Percentiles rank a stretch among this genome's conserved stretches.
phyloP scores from a whole-genome alignment of 768 basidiomycete genomes.

The Naganishia kalamii region DNA sequence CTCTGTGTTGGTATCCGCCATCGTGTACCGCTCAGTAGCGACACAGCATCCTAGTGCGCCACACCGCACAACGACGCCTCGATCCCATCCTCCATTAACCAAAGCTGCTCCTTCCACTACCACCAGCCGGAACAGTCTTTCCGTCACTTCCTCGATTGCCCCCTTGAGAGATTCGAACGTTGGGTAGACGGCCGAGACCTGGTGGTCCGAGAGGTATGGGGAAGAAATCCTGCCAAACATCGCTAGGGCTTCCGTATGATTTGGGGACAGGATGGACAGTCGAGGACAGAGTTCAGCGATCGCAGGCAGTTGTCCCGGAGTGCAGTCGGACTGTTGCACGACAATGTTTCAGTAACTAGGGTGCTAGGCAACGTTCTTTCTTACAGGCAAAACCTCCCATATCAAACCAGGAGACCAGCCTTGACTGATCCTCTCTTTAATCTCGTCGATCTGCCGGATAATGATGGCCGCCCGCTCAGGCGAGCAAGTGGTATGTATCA shows the following conservation, averaged over 20 bases:
- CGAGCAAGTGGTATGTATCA: slow-evolving; percentile 7
- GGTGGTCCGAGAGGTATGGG: slow-evolving; percentile 18
- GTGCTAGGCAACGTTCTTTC: neutral
- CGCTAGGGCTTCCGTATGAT: slow-evolving; percentile 24
- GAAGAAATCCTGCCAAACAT: slow-evolving; percentile 11
- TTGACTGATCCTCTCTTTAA: neutral
- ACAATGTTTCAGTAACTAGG: neutral
- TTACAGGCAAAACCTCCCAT: slow-evolving; percentile 8
- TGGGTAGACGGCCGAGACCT: neutral
- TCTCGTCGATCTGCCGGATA: neutral
- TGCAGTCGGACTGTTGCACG: slow-evolving; percentile 10
- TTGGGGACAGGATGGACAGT: slow-evolving; percentile 21
- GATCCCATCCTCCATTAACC: slow-evolving; percentile 1
- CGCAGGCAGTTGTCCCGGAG: neutral
- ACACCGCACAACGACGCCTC: slow-evolving; percentile 20
- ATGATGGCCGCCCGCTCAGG: slow-evolving; percentile 11
- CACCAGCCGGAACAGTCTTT: neutral
- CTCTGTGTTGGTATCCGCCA: neutral
- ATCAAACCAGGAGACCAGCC: slow-evolving; percentile 1
- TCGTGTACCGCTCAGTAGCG: neutral
- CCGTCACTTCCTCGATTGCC: slow-evolving; percentile 1
- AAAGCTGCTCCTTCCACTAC: neutral
- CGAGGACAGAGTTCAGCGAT: slow-evolving; percentile 7
- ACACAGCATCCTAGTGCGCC: slow-evolving; percentile 16
- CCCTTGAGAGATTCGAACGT: neutral